A percentile compares a stretch with the other conserved stretches of the same genome.
Evolutionary conservation across 495 filamentous ascomycete species (phyloP).

Genomic region (Lineolata rhizophorae): DNA sequence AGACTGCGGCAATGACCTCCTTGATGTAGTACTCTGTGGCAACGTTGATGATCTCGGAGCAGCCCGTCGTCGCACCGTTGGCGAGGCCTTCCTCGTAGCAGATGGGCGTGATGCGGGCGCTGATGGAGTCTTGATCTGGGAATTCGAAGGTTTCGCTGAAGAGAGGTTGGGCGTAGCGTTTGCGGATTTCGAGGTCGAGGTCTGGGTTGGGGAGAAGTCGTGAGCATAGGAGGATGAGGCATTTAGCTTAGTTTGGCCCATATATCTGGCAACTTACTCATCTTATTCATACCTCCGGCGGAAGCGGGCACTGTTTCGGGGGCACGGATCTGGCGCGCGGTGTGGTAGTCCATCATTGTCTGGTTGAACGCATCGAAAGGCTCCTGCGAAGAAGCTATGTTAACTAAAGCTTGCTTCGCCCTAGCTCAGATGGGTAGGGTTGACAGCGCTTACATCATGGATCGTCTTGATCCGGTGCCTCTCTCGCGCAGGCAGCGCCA

Average conservation of each 20-base stretch:
- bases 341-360: constrained; percentile 29
- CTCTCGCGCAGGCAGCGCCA: constrained; percentile 74
- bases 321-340: constrained; percentile 40
- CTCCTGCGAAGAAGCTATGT: neutral
- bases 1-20: too few species aligned
- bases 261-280: constrained; percentile 38
- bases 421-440: neutral
- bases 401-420: too few species aligned
- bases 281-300: constrained; percentile 65
- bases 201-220: too few species aligned
- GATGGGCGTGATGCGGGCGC: constrained; percentile 74
- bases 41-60: constrained; percentile 68
- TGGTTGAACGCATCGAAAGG: constrained; percentile 6
- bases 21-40: constrained; percentile 87
- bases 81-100: constrained; percentile 80
- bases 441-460: constrained; percentile 24
- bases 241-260: neutral
- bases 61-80: constrained; percentile 45
- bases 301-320: constrained; percentile 60
- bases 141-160: constrained; percentile 85
- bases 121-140: constrained; percentile 57
- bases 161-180: constrained; percentile 72
- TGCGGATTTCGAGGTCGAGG: constrained; percentile 57
- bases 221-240: constrained; percentile 1
- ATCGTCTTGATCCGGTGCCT: constrained; percentile 71